Evolutionary conservation across 441 rosid genomes (phyloP), one percentile per base, ranked within the genome.

Genomic region (Aquilaria agallochum): DNA sequence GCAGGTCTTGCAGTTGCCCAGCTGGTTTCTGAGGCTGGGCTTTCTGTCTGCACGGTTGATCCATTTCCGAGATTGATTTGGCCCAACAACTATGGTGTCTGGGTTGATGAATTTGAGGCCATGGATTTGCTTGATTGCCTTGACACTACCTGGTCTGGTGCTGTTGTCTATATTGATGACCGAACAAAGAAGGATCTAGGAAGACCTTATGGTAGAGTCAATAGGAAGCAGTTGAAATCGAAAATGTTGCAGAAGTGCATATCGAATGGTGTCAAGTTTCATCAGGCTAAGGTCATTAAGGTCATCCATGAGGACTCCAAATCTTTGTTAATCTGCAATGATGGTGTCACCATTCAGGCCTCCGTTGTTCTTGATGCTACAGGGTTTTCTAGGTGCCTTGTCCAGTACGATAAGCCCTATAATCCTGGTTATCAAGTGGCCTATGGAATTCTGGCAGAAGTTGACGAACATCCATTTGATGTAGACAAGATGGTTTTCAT

Each of bases 81-180:
- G 97, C 98, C 98, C 46, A 93, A 93, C 68, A 93, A 93, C 67
- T 93, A 93, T 51, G 98, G 98, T 13, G 98, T 90, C 67, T 93
- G 98, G 97, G 97, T 93, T 65, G 97, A 93, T 71, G 97, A 93
- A 65, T 93, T 93, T 63, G 97, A 88, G 70, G 97, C 96, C 64
- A 86, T 93, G 98, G 93, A 87, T 78, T 76, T 93, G 67, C 86
- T 93, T 10, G 98, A 93, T 51, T 93, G 96, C 73, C 95, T 90
- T 3, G 98, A 93, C 64, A 82, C 89, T 31, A 90, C 91, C 9
- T 93, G 98, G 96, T 85, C 92, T 20, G 97, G 96, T 69, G 97
- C 97, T 50, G 91, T 82, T 66, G 95, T 93, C 54, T 78, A 80
- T 63, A 70, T 83, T 2, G 68, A 83, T 60, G 92, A 93, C 11